Percentiles rank a stretch among this genome's conserved stretches.
Evolutionary conservation across 257 asterid species (phyloP).

Genomic region (Nicotiana sylvestris): DNA sequence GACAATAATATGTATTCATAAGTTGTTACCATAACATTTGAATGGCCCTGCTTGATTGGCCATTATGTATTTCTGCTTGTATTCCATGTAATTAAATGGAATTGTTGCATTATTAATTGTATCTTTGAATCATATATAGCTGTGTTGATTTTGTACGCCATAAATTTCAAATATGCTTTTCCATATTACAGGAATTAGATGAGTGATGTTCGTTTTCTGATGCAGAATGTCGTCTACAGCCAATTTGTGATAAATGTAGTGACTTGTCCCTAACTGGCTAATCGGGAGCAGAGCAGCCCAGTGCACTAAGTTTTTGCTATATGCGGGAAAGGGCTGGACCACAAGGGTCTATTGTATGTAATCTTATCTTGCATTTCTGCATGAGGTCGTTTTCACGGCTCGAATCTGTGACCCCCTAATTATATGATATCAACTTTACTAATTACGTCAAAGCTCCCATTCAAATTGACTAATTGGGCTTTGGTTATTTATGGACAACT

Average conservation of each 20-base stretch:
- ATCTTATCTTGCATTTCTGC: too few species aligned
- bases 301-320: too few species aligned
- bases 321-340: too few species aligned
- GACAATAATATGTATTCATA: not conserved
- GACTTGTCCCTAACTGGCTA: not conserved
- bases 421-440: too few species aligned
- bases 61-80: not conserved
- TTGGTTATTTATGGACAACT: not conserved
- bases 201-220: not conserved
- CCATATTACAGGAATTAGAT: not conserved
- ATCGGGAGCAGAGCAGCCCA: too few species aligned
- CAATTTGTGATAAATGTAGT: not conserved
- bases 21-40: slow-evolving; percentile 1
- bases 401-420: too few species aligned
- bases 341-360: too few species aligned
- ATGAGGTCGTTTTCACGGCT: too few species aligned
- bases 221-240: not conserved
- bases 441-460: too few species aligned
- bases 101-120: not conserved
- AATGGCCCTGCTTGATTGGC: not conserved
- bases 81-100: not conserved
- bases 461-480: too few species aligned
- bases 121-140: not conserved
- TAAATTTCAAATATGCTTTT: not conserved
- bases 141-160: not conserved